These are phyloP conservation scores for Neurospora discreta DNA, from an alignment of 495 filamentous ascomycete genomes.

Conservation along the genomic window DNA sequence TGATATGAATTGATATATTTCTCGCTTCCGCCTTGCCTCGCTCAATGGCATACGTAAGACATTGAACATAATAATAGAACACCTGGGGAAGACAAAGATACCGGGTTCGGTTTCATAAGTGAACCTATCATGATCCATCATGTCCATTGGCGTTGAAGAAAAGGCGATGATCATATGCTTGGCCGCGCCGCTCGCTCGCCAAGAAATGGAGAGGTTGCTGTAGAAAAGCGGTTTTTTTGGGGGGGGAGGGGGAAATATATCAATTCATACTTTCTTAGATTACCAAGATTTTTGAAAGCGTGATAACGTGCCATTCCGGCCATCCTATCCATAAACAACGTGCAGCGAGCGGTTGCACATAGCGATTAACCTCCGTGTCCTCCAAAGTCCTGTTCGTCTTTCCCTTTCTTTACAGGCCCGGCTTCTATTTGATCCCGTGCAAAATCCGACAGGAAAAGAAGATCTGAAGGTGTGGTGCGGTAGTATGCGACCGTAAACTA, in stretches of 20 bases:
- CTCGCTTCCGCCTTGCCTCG: background rate
- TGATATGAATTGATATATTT: background rate
- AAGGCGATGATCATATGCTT: background rate
- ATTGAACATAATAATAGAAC: background rate
- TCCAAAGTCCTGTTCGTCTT: background rate
- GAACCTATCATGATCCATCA: background rate
- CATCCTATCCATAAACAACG: background rate
- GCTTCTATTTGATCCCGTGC: background rate
- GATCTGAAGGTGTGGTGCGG: background rate
- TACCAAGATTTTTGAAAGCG: background rate
- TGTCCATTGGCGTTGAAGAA: background rate
- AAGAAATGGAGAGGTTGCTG: background rate
- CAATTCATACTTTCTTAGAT: background rate
- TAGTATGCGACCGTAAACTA: background rate
- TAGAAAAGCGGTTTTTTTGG: background rate
- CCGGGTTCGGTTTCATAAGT: background rate
- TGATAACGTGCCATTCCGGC: background rate
- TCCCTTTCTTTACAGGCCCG: background rate
- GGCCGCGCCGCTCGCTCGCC: background rate
- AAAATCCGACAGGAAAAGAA: background rate
- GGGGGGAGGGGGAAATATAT: background rate
- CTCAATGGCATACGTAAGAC: background rate
- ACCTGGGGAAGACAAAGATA: background rate
- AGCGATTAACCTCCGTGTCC: background rate
- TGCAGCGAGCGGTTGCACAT: background rate